Conservation (phyloP, 305 asterid species). For the Stenogyne calaminthoides region DNA sequence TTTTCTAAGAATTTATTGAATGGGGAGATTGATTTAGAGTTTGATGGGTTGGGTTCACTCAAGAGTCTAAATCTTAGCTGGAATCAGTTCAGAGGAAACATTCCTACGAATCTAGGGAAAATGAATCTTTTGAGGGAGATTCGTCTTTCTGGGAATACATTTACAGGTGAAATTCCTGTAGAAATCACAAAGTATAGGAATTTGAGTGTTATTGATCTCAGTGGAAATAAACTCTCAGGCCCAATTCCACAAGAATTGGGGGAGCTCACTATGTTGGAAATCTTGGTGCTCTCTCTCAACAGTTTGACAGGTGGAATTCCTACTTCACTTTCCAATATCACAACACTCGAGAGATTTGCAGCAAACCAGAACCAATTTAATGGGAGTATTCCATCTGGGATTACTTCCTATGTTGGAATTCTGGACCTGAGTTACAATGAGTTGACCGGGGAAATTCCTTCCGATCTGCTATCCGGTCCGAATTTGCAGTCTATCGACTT, state of each 20-base stretch:
- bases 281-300: slow-evolving; percentile 57
- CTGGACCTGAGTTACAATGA: slow-evolving; percentile 72
- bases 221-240: slow-evolving; percentile 50
- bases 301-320: slow-evolving; percentile 61
- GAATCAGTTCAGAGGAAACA: slow-evolving; percentile 44
- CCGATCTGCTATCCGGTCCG: slow-evolving; percentile 44
- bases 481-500: slow-evolving; percentile 59
- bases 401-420: slow-evolving; percentile 40
- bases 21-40: slow-evolving; percentile 48
- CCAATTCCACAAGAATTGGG: slow-evolving; percentile 51
- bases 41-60: slow-evolving; percentile 52
- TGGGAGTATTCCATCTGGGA: slow-evolving; percentile 60
- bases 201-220: slow-evolving; percentile 56
- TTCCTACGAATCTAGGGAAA: slow-evolving; percentile 60
- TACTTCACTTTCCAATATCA: slow-evolving; percentile 36
- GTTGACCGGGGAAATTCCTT: slow-evolving; percentile 61
- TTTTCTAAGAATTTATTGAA: slow-evolving; percentile 42
- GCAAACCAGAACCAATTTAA: slow-evolving; percentile 58
- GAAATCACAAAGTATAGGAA: slow-evolving; percentile 44
- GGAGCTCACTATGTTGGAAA: slow-evolving; percentile 43
- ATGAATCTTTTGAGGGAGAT: slow-evolving; percentile 48
- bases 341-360: slow-evolving; percentile 53
- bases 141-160: slow-evolving; percentile 47
- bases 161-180: slow-evolving; percentile 53
- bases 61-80: slow-evolving; percentile 51